These are phyloP conservation scores for Leccinum subgranulosum DNA, from an alignment of 768 basidiomycete genomes.

Conservation along the genomic window DNA sequence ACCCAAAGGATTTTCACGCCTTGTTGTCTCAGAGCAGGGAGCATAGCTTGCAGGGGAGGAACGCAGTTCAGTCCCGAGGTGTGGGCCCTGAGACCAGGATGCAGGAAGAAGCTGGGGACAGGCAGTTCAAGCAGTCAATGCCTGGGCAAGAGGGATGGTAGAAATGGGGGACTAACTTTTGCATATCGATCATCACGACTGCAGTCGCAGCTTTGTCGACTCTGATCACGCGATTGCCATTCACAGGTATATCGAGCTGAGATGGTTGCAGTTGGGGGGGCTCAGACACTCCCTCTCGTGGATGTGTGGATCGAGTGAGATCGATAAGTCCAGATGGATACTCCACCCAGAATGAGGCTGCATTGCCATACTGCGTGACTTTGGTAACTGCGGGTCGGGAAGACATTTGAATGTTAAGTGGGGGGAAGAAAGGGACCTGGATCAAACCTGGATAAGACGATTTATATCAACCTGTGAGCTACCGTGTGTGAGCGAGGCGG, in stretches of 20 bases:
- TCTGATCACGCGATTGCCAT: slow-evolving; percentile 49
- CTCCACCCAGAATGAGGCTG: slow-evolving; percentile 62
- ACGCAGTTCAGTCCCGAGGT: slow-evolving; percentile 57
- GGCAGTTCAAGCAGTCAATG: not conserved
- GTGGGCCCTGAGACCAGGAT: slow-evolving; percentile 55
- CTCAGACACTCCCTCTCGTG: slow-evolving; percentile 27
- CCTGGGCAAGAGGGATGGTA: not conserved
- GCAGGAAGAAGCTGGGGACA: slow-evolving; percentile 59
- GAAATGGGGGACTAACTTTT: slow-evolving; percentile 48
- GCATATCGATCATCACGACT: slow-evolving; percentile 67
- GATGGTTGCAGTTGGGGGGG: slow-evolving; percentile 31
- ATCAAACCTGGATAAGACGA: not conserved
- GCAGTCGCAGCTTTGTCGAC: slow-evolving; percentile 50
- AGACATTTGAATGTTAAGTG: slow-evolving; percentile 34
- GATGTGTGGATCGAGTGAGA: slow-evolving; percentile 47
- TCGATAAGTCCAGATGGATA: slow-evolving; percentile 64
- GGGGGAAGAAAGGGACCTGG: not conserved
- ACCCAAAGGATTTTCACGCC: slow-evolving; percentile 65
- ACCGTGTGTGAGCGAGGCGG: not conserved
- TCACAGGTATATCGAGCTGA: slow-evolving; percentile 55
- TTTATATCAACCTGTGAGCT: not conserved
- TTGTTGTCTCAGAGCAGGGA: slow-evolving; percentile 45
- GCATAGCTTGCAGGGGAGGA: slow-evolving; percentile 46
- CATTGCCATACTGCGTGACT: slow-evolving; percentile 53
- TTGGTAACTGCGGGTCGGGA: slow-evolving; percentile 42